Percentiles rank a stretch among this genome's conserved stretches.
These are phyloP conservation scores for Pyrrhoderma lamaoense DNA, from an alignment of 1,284 basidiomycete genomes.

Conservation along the genomic window DNA sequence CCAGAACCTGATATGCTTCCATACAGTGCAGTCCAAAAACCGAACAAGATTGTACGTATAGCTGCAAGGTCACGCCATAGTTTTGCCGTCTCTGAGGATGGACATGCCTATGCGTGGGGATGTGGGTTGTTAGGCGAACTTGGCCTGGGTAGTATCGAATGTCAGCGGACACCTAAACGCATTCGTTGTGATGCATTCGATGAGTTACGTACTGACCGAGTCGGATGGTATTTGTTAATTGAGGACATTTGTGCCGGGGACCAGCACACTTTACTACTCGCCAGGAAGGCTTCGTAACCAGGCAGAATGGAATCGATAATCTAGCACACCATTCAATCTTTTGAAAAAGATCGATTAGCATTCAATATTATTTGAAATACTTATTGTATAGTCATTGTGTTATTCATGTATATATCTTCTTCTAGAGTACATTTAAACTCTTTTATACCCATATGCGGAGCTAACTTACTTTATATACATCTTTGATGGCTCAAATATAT, in stretches of 20 bases:
- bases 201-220: slow-evolving; percentile 12
- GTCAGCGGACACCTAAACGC: slow-evolving; percentile 18
- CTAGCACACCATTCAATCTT: neutral
- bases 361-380: neutral
- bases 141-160: slow-evolving; percentile 32
- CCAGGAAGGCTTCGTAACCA: neutral
- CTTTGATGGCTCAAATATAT: too few species aligned
- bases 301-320: neutral
- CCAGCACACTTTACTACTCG: slow-evolving; percentile 36
- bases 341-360: neutral
- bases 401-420: too few species aligned
- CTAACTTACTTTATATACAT: too few species aligned
- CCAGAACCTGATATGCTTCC: slow-evolving; percentile 31
- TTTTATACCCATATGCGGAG: too few species aligned
- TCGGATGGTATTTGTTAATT: slow-evolving; percentile 27
- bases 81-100: slow-evolving; percentile 42
- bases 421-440: too few species aligned
- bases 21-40: slow-evolving; percentile 21
- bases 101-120: slow-evolving; percentile 49
- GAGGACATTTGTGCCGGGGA: slow-evolving; percentile 35
- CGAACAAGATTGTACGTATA: slow-evolving; percentile 39
- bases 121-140: slow-evolving; percentile 37
- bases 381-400: too few species aligned
- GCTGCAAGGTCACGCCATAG: slow-evolving; percentile 45
- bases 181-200: slow-evolving; percentile 26